Evolutionary conservation across 306 rosid genomes (phyloP), one percentile per base, ranked within the genome.

Genomic region (Pterocarpus santalinus): DNA sequence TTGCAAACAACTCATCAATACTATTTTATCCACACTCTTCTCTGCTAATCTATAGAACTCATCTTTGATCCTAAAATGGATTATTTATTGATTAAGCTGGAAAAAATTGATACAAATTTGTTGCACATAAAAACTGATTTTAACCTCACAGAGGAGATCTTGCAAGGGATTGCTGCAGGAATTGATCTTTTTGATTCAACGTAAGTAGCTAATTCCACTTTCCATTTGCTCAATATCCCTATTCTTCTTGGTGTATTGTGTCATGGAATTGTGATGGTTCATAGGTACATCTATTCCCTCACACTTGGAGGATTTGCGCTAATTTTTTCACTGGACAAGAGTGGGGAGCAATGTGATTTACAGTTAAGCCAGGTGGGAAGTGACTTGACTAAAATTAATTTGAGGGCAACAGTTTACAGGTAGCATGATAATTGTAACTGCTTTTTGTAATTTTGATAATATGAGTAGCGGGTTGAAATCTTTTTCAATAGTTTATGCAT

Each of bases 101-200:
- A 33, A 35, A 22, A 22, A 22, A 22, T 65, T 22, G 43, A 70
- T 80, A 69, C 66, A 72, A 16, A 41, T 38, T 47, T 55, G 9
- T 77, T 47, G 80, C 49, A 38, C 84, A 60, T 78, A 65, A 75
- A 82, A 61, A 43, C 58, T 69, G 44, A 63, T 87, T 51, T 81
- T 68, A 71, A 81, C 69, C 77, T 89, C 72, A 68, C 94, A 95
- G 99, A 95, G 94, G 99, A 95, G 89, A 89, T 93, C 83, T 87
- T 95, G 89, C 97, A 93, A 86, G 99, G 99, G 12, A 73, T 93
- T 83, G 91, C 92, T 82, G 87, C 97, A 0, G 98, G 98, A 73
- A 75, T 95, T 44, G 99, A 93, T 85, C 91, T 95, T 41, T 95
- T 93, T 85, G 97, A 93, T 74, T 90, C 99, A 10, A 82, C 91